phyloP scores from a whole-genome alignment of 345 rosid genomes.

The Bruguiera sexangula region DNA sequence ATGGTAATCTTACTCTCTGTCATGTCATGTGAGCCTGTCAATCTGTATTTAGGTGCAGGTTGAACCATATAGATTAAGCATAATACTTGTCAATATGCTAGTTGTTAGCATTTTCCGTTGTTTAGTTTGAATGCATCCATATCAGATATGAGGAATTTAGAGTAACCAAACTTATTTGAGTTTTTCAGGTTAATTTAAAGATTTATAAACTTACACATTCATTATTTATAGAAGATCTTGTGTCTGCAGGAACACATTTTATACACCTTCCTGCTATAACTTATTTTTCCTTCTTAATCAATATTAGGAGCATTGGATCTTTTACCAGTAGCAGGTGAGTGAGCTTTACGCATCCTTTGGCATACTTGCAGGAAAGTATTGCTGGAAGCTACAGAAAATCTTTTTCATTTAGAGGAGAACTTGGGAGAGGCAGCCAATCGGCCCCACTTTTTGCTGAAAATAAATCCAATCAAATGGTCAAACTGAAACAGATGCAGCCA shows the following conservation, averaged over 20 bases:
- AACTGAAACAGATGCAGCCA: too few relatives aligned
- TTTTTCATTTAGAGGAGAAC: constrained; percentile 20
- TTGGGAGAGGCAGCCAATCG: too few relatives aligned
- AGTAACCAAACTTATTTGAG: background rate
- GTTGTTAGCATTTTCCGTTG: background rate
- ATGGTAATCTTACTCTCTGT: background rate
- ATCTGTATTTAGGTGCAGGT: background rate
- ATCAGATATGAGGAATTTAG: background rate
- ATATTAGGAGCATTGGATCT: background rate
- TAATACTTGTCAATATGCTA: background rate
- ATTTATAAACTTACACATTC: background rate
- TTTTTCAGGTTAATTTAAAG: background rate
- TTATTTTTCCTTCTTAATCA: background rate
- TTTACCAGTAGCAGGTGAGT: background rate
- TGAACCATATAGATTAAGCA: constrained; percentile 3
- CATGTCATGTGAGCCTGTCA: background rate
- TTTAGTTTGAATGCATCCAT: constrained; percentile 6
- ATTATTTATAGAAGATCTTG: background rate
- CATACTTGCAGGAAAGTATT: constrained; percentile 47
- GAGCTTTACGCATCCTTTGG: constrained; percentile 9
- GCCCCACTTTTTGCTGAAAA: too few relatives aligned
- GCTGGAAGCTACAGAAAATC: constrained; percentile 35
- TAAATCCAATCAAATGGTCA: too few relatives aligned
- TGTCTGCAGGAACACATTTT: constrained; percentile 1
- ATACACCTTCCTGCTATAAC: background rate